Evolutionary conservation across 176 grass and related monocot species (phyloP).

Genomic region (Cenchrus fungigraminus): DNA sequence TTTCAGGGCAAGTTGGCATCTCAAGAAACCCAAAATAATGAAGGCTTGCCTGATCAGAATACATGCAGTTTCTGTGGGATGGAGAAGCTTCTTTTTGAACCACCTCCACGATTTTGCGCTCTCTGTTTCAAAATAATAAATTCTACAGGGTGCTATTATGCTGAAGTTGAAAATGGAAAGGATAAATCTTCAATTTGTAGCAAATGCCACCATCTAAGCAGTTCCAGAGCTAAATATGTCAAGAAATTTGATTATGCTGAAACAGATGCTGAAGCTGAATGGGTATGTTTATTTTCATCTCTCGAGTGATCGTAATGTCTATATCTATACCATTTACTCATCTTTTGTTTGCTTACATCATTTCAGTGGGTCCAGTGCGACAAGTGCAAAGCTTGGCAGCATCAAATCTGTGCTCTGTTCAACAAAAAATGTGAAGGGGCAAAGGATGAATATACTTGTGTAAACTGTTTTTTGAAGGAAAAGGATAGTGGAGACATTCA

Average conservation of each 20-base stretch:
- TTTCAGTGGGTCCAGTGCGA: constrained; percentile 94
- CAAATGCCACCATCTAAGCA: constrained; percentile 80
- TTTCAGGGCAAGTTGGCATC: constrained; percentile 56
- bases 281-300: constrained; percentile 56
- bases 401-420: constrained; percentile 97
- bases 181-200: constrained; percentile 77
- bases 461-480: constrained; percentile 76
- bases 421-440: constrained; percentile 68
- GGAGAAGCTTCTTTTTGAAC: constrained; percentile 86
- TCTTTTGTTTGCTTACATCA: constrained; percentile 42
- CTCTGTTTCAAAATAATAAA: constrained; percentile 82
- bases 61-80: constrained; percentile 83
- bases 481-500: constrained; percentile 56
- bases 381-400: constrained; percentile 93
- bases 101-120: constrained; percentile 71
- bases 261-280: constrained; percentile 95
- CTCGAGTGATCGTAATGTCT: constrained; percentile 20
- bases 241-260: constrained; percentile 77
- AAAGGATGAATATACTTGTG: constrained; percentile 78
- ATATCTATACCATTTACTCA: constrained; percentile 27
- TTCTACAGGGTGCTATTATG: constrained; percentile 79
- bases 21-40: constrained; percentile 41
- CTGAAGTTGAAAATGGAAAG: constrained; percentile 54
- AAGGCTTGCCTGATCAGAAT: constrained; percentile 69
- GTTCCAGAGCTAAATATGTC: constrained; percentile 65